phyloP scores from a whole-genome alignment of 257 asterid genomes.

The Primulina tabacum region DNA sequence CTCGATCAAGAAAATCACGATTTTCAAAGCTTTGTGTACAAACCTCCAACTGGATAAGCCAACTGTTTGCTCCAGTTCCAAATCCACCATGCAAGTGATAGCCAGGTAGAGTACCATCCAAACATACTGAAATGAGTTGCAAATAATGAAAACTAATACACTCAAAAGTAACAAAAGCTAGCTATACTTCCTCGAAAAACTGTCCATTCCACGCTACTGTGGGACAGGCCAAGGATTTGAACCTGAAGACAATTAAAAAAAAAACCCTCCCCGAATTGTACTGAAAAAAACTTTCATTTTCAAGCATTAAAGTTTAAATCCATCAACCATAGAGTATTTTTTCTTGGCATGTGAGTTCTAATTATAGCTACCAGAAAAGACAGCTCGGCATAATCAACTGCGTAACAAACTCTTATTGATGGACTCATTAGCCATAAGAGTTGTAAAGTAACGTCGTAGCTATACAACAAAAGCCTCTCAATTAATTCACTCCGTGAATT shows the following conservation, averaged over 20 bases:
- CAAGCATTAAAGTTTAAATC: background rate
- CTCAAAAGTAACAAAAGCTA: background rate
- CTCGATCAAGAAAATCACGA: background rate
- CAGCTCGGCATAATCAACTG: conserved; percentile 23
- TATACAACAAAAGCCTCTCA: conserved; percentile 27
- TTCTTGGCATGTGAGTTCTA: background rate
- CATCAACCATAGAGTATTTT: background rate
- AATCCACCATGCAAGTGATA: conserved; percentile 84
- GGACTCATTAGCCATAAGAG: conserved; percentile 21
- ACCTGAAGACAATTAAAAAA: too few species aligned
- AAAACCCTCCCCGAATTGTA: too few species aligned
- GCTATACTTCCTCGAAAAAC: background rate
- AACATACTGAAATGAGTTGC: conserved; percentile 57
- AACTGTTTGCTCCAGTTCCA: conserved; percentile 80
- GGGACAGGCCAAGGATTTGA: too few species aligned
- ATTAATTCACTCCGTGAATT: conserved; percentile 21
- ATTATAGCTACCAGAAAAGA: conserved; percentile 8
- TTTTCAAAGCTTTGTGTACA: conserved; percentile 23
- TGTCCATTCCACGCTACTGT: background rate
- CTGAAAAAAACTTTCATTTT: background rate
- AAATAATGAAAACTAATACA: conserved; percentile 18
- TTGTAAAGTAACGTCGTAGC: conserved; percentile 28
- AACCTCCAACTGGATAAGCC: conserved; percentile 97
- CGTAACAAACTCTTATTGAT: background rate
- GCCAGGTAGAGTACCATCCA: conserved; percentile 92